Base-by-base conservation (phyloP, 305 asterid genomes). In the Fraxinus baroniana region DNA sequence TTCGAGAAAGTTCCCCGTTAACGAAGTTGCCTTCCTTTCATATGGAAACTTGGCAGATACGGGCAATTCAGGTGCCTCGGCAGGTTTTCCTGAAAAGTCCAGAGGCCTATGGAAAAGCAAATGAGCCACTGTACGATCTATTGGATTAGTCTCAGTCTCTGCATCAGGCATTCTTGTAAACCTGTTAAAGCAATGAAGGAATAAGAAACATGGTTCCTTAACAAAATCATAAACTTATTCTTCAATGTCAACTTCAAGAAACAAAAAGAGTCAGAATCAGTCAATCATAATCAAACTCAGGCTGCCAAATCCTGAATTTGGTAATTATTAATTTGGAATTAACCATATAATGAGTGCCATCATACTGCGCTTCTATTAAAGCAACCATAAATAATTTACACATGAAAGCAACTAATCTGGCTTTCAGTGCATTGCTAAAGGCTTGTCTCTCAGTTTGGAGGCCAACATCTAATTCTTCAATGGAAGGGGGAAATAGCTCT, bases 41-140 rank as follows among this genome's bases (percentile, higher is more conserved):
- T 64, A 86, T 12, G 88, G 83, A 83, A 87, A 83, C 84, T 84
- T 89, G 62, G 91, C 87, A 37, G 91, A 90, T 76, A 84, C 32
- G 71, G 94, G 92, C 7, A 90, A 88, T 78, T 89, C 88, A 4
- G 94, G 89, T 55, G 81, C 83, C 84, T 89, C 94, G 62, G 84
- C 76, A 80, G 84, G 87, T 84, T 88, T 93, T 83, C 90, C 93
- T 36, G 94, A 80, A n/a, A 78, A 80, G 62, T 90, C 95, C 0
- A 78, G 79, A 32, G 95, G 94, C 88, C 89, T 86, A 80, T 93
- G 94, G 91, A 96, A 96, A 85, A 96, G 97, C 79, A 96, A 89
- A 88, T 91, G 97, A 37, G 99, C 99, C 79, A 96, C 93, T 17
- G 90, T 86, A 41, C 99, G 97, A 83, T 96, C 99, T 78, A 93